phyloP scores from a whole-genome alignment of 2,329 filamentous ascomycete species.

The Pezicula carpinea region DNA sequence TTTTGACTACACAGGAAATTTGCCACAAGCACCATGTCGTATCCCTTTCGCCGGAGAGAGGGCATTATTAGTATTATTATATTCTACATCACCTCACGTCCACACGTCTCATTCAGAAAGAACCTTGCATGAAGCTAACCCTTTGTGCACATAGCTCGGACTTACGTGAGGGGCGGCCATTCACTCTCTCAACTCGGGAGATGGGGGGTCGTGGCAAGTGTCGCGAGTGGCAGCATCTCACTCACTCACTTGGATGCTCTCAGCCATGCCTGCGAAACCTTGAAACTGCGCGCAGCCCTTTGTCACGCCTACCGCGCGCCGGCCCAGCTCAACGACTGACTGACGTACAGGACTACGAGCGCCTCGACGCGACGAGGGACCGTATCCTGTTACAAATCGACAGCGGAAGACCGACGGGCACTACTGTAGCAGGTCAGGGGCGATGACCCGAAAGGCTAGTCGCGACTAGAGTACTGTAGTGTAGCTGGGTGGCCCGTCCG shows the following conservation, averaged over 20 bases:
- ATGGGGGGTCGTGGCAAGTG: background rate
- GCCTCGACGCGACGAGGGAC: too few species aligned
- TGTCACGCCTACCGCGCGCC: constrained; percentile 6
- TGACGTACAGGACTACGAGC: too few species aligned
- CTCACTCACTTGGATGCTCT: too few species aligned
- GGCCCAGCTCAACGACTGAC: constrained; percentile 5
- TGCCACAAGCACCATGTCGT: background rate
- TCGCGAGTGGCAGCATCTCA: too few species aligned
- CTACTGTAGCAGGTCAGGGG: too few species aligned
- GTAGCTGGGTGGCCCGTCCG: too few species aligned
- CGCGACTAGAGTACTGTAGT: too few species aligned
- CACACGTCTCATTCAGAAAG: background rate
- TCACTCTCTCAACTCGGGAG: too few species aligned
- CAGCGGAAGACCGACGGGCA: constrained; percentile 13
- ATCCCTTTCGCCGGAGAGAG: background rate
- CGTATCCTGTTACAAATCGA: constrained; percentile 5
- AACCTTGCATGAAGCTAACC: background rate
- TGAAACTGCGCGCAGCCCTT: constrained; percentile 1
- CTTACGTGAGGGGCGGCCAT: background rate
- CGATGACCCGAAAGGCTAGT: too few species aligned
- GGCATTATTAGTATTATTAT: too few species aligned
- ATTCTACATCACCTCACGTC: too few species aligned
- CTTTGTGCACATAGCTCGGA: background rate
- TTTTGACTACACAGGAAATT: constrained; percentile 1
- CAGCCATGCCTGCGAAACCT: background rate